Evolutionary conservation across 306 rosid species (phyloP).

Genomic region (Crotalaria pallida): DNA sequence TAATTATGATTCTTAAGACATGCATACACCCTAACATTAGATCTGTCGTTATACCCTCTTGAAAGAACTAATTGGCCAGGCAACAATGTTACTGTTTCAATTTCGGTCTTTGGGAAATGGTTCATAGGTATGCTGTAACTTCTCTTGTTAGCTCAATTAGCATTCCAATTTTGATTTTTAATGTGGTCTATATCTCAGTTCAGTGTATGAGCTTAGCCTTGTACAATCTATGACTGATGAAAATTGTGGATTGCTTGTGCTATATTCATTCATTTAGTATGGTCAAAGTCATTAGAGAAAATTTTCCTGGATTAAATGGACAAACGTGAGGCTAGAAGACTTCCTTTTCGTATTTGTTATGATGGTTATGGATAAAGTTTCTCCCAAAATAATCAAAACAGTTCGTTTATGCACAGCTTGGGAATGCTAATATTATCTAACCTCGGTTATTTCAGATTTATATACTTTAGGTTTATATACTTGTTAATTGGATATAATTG

Average conservation of each 20-base stretch:
- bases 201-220: background rate
- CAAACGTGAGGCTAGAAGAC: background rate
- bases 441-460: background rate
- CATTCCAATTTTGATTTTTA: background rate
- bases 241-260: background rate
- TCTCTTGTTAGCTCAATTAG: background rate
- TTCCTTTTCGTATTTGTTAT: background rate
- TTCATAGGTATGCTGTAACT: background rate
- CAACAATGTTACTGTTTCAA: background rate
- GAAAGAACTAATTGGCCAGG: background rate
- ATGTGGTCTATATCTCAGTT: background rate
- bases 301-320: background rate
- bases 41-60: background rate
- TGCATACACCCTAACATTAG: background rate
- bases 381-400: background rate
- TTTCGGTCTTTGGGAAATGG: background rate
- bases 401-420: background rate
- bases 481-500: conserved; percentile 3
- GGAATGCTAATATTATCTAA: background rate
- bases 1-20: background rate
- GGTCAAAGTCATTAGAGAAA: background rate
- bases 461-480: background rate
- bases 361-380: background rate
- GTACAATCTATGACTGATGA: background rate
- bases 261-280: background rate